These are phyloP conservation scores for Boletellus deceptivus DNA, from an alignment of 1,284 basidiomycete genomes.

Conservation along the genomic window DNA sequence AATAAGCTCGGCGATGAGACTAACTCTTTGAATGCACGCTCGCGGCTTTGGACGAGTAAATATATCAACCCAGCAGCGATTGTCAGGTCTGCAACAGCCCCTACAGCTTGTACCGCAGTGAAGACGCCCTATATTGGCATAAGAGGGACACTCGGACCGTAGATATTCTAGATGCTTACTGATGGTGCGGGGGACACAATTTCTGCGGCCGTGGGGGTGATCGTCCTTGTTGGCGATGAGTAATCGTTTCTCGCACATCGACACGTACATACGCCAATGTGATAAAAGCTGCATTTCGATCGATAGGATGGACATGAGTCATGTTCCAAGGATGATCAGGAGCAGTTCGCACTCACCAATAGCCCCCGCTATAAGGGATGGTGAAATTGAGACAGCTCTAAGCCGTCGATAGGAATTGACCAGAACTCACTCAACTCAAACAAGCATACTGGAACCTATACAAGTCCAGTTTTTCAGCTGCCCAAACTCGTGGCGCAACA, in stretches of 20 bases:
- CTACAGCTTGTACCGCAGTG: background rate
- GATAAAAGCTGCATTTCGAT: background rate
- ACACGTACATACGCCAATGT: background rate
- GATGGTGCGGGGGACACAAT: background rate
- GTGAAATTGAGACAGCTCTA: background rate
- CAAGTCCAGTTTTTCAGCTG: background rate
- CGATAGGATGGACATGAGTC: background rate
- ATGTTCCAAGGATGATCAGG: background rate
- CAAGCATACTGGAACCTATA: background rate
- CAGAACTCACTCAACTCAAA: background rate
- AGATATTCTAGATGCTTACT: background rate
- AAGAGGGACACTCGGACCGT: background rate
- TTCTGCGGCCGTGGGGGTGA: background rate
- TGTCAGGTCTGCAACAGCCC: background rate
- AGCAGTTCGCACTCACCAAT: background rate
- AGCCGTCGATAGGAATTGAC: background rate
- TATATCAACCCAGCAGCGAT: background rate
- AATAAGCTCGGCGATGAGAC: background rate
- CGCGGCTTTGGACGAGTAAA: background rate
- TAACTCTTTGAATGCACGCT: background rate
- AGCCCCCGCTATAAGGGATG: background rate
- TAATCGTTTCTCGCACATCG: background rate
- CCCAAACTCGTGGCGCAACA: too few relatives aligned
- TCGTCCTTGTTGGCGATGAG: background rate
- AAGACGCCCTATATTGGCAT: background rate